Evolutionary conservation across 176 grass and related monocot genomes (phyloP), one percentile per base, ranked within the genome.

Genomic region (Carex littledalei): DNA sequence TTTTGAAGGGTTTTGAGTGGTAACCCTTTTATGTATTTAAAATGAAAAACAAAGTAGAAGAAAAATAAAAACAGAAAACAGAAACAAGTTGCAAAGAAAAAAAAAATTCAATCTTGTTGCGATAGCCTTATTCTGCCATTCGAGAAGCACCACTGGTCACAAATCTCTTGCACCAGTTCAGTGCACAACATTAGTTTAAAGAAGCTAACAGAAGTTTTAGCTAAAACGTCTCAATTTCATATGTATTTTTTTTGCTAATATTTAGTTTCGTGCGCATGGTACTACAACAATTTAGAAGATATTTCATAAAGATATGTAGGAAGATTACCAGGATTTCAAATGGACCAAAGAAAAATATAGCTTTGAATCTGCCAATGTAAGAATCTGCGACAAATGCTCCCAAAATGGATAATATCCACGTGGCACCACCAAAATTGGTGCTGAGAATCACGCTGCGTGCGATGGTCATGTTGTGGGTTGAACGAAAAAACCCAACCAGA

Each of bases 291-390:
- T 53, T 56, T 32, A 1, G 12, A 41, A 70, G 67, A 79, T 15
- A 24, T 79, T 79, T 29, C 50, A 35, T 59, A 79, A n/a, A 79
- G 11, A 11, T 21, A 81, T 61, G 34, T n/a, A 72, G 39, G 14
- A 18, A 17, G 11, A 81, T 81, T 83, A 83, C 80, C 58, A 83
- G 8, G 80, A 83, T 67, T 62, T 83, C 80, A 31, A 83, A 31
- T 10, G 80, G 80, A 37, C 59, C 80, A 47, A 83, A 66, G 59
- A 53, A 83, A 50, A 67, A 65, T 49, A 83, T 83, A 0, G 80
- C 62, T 66, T 67, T 83, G 80, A 83, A 83, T 22, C 61, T n/a
- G 21, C 63, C 59, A 16, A 83, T 66, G 20, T 67, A 83, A 20
- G 80, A 35, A 56, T 71, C 83, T 39, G 66, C 69, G 2, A 85